Conservation (phyloP, 2,329 filamentous ascomycete genomes). For the Colletotrichum spinosum region DNA sequence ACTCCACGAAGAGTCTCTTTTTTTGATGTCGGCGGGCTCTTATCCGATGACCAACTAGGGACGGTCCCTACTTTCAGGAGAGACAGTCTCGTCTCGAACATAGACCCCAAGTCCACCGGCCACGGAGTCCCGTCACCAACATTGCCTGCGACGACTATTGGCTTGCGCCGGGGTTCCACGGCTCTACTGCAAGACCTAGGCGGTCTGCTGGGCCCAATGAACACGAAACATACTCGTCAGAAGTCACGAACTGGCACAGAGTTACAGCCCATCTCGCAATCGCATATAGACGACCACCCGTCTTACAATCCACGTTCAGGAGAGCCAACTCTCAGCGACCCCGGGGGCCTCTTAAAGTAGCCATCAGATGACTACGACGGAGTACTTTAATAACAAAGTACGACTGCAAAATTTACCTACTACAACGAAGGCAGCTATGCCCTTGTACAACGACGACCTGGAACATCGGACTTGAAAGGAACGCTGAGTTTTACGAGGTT, state of each 20-base stretch:
- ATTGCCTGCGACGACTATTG: conserved; percentile 56
- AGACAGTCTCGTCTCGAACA: conserved; percentile 56
- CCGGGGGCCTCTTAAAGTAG: conserved; percentile 53
- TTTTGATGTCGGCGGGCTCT: conserved; percentile 84
- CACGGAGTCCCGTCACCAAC: conserved; percentile 53
- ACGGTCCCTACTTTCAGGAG: conserved; percentile 48
- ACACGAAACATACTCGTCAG: conserved; percentile 46
- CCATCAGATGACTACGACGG: background rate
- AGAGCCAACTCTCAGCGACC: conserved; percentile 52
- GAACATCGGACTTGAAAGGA: background rate
- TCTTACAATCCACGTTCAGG: conserved; percentile 44
- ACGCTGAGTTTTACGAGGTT: conserved; percentile 26
- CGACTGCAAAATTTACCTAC: background rate
- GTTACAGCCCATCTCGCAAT: conserved; percentile 59
- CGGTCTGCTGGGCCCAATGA: conserved; percentile 61
- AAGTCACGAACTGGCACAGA: conserved; percentile 54
- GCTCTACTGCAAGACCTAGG: conserved; percentile 70
- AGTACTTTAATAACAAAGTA: background rate
- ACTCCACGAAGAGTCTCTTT: conserved; percentile 77
- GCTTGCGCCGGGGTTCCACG: conserved; percentile 65
- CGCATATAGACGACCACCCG: conserved; percentile 46
- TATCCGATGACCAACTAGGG: conserved; percentile 63
- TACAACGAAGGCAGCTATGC: conserved; percentile 7
- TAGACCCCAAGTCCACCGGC: conserved; percentile 51
- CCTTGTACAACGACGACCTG: conserved; percentile 30